Conservation (phyloP, 2,329 filamentous ascomycete genomes). For the Penicillium sp. region DNA sequence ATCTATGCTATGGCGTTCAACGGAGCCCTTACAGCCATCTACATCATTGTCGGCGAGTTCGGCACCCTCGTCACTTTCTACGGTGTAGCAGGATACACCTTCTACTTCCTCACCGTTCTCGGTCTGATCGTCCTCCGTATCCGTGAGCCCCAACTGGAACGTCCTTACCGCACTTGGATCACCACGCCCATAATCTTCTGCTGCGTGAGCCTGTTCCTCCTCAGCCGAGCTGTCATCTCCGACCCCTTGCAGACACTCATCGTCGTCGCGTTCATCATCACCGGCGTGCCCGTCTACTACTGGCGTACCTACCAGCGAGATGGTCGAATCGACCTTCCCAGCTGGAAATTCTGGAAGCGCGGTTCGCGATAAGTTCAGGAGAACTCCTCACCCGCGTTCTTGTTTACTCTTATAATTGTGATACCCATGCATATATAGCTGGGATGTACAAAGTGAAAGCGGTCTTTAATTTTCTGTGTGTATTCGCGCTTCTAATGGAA, state of each 20-base stretch:
- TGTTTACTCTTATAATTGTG: conserved; percentile 19
- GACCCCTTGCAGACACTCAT: conserved; percentile 86
- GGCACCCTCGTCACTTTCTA: conserved; percentile 92
- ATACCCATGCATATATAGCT: conserved; percentile 28
- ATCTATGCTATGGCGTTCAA: conserved; percentile 88
- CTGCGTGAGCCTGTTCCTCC: conserved; percentile 89
- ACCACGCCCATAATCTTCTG: conserved; percentile 96
- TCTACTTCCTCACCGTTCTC: conserved; percentile 94
- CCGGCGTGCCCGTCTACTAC: conserved; percentile 83
- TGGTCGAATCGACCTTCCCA: conserved; percentile 33
- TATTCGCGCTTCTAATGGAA: background rate
- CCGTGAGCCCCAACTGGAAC: conserved; percentile 78
- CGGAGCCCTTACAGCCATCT: conserved; percentile 66
- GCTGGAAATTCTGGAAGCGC: conserved; percentile 47
- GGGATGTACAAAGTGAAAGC: conserved; percentile 7
- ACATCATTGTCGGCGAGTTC: conserved; percentile 87
- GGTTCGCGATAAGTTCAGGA: conserved; percentile 8
- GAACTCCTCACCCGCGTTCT: background rate
- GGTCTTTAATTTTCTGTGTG: background rate
- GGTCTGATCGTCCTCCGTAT: conserved; percentile 89
- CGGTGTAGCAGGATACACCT: conserved; percentile 93
- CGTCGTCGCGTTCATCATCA: conserved; percentile 79
- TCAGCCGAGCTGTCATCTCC: conserved; percentile 84
- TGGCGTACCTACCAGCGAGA: conserved; percentile 73
- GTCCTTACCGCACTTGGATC: conserved; percentile 96